A percentile compares a stretch with the other conserved stretches of the same genome.
Conservation (phyloP, 2,329 filamentous ascomycete genomes). For the Xylaria multiplex region DNA sequence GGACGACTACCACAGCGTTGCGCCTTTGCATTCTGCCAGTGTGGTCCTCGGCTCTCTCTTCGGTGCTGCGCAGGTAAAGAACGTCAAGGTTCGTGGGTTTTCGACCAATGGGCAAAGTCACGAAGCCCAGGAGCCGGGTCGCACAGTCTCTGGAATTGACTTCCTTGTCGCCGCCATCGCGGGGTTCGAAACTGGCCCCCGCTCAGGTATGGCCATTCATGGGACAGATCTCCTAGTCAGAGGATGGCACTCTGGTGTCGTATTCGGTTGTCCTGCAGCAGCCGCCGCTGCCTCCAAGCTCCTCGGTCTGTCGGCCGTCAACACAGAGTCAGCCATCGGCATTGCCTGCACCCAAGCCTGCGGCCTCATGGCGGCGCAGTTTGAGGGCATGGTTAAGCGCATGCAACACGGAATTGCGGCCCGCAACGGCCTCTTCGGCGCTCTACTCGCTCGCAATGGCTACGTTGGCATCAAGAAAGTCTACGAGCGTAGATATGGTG, state of each 20-base stretch:
- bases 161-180: conserved; percentile 50
- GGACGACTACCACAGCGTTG: conserved; percentile 55
- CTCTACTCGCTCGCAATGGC: conserved; percentile 51
- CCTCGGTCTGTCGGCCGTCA: conserved; percentile 44
- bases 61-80: conserved; percentile 44
- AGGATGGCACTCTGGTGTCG: conserved; percentile 55
- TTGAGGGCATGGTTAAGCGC: conserved; percentile 55
- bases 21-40: conserved; percentile 45
- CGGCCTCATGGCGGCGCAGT: conserved; percentile 56
- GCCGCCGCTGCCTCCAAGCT: conserved; percentile 48
- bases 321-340: conserved; percentile 52
- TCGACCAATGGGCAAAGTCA: conserved; percentile 1
- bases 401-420: conserved; percentile 59
- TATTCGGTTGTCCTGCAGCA: conserved; percentile 52
- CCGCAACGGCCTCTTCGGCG: conserved; percentile 54
- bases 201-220: conserved; percentile 46
- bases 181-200: conserved; percentile 54
- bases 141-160: conserved; percentile 43
- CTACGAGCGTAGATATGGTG: conserved; percentile 54
- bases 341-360: conserved; percentile 54
- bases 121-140: conserved; percentile 14
- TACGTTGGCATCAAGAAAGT: conserved; percentile 53
- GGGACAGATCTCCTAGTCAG: conserved; percentile 52
- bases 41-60: conserved; percentile 49
- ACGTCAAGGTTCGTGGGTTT: conserved; percentile 19